Percentiles rank a stretch among this genome's conserved stretches.
These are phyloP conservation scores for Ceratobasidium sp. DNA, from an alignment of 1,284 basidiomycete genomes.

Conservation along the genomic window DNA sequence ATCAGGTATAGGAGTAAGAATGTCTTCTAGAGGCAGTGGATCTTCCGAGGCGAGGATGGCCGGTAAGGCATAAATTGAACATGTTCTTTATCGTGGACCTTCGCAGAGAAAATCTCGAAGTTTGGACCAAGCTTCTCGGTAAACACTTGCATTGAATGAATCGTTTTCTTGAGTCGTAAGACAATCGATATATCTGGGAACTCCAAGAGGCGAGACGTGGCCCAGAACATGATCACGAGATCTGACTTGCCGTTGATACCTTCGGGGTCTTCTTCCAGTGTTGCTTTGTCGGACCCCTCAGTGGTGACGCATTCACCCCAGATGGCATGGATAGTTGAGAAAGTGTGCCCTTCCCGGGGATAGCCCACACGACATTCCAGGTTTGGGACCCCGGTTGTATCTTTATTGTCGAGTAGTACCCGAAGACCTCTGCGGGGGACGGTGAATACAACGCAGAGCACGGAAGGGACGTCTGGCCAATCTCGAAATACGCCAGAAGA, in stretches of 20 bases:
- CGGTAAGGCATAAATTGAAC: background rate
- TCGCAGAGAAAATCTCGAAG: background rate
- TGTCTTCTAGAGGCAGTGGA: background rate
- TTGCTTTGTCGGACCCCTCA: background rate
- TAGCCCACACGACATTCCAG: background rate
- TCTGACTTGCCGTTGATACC: slow-evolving; percentile 11
- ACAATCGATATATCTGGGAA: background rate
- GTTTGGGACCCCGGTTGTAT: background rate
- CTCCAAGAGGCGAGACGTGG: background rate
- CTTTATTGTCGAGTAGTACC: background rate
- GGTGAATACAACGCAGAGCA: slow-evolving; percentile 16
- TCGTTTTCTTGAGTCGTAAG: background rate
- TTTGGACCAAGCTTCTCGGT: background rate
- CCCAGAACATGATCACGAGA: slow-evolving; percentile 33
- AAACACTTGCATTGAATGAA: background rate
- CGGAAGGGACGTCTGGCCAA: background rate
- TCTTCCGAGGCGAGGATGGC: background rate
- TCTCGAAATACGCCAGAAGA: background rate
- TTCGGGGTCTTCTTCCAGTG: slow-evolving; percentile 6
- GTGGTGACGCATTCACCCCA: background rate
- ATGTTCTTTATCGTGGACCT: background rate
- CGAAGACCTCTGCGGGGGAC: slow-evolving; percentile 9
- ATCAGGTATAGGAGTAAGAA: background rate
- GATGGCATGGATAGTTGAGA: background rate
- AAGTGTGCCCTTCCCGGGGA: background rate